Conservation (phyloP, 1,284 basidiomycete genomes). For the Singerocomus rubriflavus region DNA sequence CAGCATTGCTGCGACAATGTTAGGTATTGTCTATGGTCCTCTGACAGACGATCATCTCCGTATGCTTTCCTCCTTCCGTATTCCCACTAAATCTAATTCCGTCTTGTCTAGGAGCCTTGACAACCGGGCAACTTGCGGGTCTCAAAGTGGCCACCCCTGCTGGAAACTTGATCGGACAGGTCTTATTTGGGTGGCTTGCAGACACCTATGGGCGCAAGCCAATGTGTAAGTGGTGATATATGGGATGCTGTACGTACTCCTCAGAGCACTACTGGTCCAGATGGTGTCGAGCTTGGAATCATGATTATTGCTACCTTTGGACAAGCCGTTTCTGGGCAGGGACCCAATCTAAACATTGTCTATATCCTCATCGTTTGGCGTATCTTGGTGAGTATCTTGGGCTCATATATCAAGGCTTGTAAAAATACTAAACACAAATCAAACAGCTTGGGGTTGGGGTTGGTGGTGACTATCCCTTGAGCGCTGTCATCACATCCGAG, state of each 20-base stretch:
- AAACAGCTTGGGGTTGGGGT: constrained; percentile 48
- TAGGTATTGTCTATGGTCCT: constrained; percentile 67
- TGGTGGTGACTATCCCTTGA: constrained; percentile 53
- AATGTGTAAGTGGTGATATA: constrained; percentile 11
- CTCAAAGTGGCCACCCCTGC: constrained; percentile 70
- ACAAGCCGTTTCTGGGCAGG: constrained; percentile 46
- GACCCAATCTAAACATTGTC: constrained; percentile 51
- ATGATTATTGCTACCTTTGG: constrained; percentile 47
- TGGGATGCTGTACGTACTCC: background rate
- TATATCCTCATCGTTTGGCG: constrained; percentile 55
- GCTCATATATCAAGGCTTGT: background rate
- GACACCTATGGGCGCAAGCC: constrained; percentile 51
- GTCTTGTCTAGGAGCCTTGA: constrained; percentile 31
- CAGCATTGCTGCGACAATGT: constrained; percentile 70
- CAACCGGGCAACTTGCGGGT: constrained; percentile 60
- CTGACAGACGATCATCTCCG: background rate
- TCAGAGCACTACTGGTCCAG: constrained; percentile 27
- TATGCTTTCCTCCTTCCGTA: background rate
- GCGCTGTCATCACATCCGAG: constrained; percentile 49
- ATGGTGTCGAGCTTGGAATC: constrained; percentile 55
- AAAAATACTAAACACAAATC: constrained; percentile 6
- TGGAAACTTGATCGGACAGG: constrained; percentile 58
- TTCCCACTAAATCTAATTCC: background rate
- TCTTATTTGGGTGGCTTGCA: constrained; percentile 53
- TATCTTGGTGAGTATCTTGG: constrained; percentile 35